A percentile compares a stretch with the other conserved stretches of the same genome.
phyloP scores from a whole-genome alignment of 306 rosid genomes.

The Sicyos baderoa region DNA sequence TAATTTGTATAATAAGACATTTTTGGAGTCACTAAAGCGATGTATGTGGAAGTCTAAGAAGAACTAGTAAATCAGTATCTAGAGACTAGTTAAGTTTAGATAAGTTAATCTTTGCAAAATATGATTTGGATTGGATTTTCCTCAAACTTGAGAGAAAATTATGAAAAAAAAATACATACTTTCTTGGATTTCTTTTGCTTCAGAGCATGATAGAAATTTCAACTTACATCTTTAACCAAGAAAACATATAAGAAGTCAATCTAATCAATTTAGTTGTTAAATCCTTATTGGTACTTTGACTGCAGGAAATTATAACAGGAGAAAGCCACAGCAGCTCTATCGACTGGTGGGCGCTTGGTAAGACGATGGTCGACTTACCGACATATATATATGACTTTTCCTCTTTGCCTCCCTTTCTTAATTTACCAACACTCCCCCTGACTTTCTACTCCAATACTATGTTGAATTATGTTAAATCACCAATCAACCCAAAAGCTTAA shows the following conservation, averaged over 20 bases:
- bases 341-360: slow-evolving; percentile 99
- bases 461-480: no score
- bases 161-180: background rate
- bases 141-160: background rate
- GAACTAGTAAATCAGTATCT: background rate
- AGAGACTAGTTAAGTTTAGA: background rate
- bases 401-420: background rate
- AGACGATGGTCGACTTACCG: slow-evolving; percentile 21
- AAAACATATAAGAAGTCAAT: background rate
- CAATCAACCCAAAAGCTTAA: no score
- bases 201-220: background rate
- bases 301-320: slow-evolving; percentile 95
- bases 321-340: slow-evolving; percentile 82
- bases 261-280: background rate
- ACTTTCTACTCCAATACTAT: no score
- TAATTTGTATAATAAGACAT: background rate
- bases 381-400: slow-evolving; percentile 15
- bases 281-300: slow-evolving; percentile 35
- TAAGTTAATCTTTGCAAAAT: background rate
- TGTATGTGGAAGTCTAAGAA: background rate
- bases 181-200: background rate
- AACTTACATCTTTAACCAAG: background rate
- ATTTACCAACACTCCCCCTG: no score
- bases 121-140: background rate
- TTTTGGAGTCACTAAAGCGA: background rate